Conservation (phyloP, 2,329 filamentous ascomycete genomes). For the Botrytis medusae region DNA sequence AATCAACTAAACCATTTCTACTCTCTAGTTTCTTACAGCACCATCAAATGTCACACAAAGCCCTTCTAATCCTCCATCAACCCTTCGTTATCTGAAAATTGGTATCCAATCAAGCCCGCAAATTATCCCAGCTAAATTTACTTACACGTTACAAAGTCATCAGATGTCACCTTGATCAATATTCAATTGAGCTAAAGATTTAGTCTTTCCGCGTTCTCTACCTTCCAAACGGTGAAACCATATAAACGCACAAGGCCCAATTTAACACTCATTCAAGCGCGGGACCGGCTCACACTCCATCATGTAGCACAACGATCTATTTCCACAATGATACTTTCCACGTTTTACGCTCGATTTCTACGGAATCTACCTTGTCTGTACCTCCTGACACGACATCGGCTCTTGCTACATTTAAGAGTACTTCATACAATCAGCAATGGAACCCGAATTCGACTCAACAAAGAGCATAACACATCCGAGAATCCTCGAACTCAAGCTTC, state of each 20-base stretch:
- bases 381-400: conserved; percentile 2
- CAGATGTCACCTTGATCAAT: neutral
- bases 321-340: neutral
- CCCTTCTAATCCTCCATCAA: neutral
- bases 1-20: neutral
- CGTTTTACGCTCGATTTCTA: conserved; percentile 21
- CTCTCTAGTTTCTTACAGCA: neutral
- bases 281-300: conserved; percentile 15
- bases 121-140: neutral
- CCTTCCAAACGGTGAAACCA: neutral
- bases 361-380: neutral
- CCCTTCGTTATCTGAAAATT: neutral
- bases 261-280: neutral
- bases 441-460: neutral
- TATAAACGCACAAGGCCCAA: neutral
- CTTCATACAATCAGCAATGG: neutral
- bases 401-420: neutral
- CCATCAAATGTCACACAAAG: neutral
- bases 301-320: conserved; percentile 5
- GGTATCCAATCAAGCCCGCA: neutral
- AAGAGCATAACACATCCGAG: conserved; percentile 5
- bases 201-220: neutral
- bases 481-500: neutral
- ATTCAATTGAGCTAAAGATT: neutral
- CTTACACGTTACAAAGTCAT: neutral